Conservation (phyloP, 805 yeast genomes). For the Candida jianshihensis region DNA sequence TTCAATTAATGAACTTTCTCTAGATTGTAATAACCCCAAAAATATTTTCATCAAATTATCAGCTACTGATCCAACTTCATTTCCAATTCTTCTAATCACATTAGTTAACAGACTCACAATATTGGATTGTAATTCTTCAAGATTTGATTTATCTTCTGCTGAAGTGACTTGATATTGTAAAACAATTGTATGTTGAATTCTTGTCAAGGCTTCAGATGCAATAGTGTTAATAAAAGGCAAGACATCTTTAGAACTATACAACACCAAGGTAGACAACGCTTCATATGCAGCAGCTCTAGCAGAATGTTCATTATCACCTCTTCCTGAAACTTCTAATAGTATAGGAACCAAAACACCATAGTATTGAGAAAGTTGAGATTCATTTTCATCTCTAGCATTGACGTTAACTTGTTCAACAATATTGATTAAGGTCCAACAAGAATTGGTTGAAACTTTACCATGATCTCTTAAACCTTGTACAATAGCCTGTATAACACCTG, state of each 20-base stretch:
- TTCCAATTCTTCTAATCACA: conserved; percentile 56
- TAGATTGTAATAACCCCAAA: conserved; percentile 56
- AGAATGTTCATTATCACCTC: conserved; percentile 75
- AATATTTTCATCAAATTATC: conserved; percentile 83
- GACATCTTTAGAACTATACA: conserved; percentile 64
- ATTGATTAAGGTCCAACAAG: conserved; percentile 96
- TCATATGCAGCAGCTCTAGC: conserved; percentile 96
- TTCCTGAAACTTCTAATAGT: conserved; percentile 60
- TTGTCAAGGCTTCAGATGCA: conserved; percentile 65
- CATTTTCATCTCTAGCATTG: conserved; percentile 38
- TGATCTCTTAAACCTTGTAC: conserved; percentile 80
- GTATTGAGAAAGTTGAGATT: conserved; percentile 68
- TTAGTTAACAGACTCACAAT: conserved; percentile 21
- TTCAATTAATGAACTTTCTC: conserved; percentile 69
- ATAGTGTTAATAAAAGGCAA: conserved; percentile 62
- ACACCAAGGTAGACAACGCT: conserved; percentile 77
- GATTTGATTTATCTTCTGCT: conserved; percentile 65
- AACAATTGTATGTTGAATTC: conserved; percentile 64
- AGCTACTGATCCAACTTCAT: conserved; percentile 57
- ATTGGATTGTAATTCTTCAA: conserved; percentile 86
- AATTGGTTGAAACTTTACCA: conserved; percentile 90
- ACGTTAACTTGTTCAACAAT: conserved; percentile 71
- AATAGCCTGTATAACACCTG: conserved; percentile 66
- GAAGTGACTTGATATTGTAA: conserved; percentile 52
- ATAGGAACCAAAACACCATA: conserved; percentile 65